Base-by-base conservation (phyloP, 306 rosid genomes). In the Quercus robur region DNA sequence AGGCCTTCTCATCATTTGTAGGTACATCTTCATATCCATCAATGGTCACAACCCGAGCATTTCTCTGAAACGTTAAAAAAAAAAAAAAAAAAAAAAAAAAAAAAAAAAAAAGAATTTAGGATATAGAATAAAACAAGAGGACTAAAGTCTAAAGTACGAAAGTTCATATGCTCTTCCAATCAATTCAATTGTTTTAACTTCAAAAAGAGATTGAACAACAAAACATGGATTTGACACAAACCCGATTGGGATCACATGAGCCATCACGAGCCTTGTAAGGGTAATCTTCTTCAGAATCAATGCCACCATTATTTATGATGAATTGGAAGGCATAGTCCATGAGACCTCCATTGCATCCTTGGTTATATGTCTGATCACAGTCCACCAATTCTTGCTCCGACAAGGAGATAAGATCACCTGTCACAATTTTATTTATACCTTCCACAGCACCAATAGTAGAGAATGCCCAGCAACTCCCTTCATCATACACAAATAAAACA, bases 381-480 rank as follows among this genome's bases (percentile, higher is more conserved):
- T 95, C 98, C 25, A 95, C 98, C 76, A 95, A 78, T 71, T 95
- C 99, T 81, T 95, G 99, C 79, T 95, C 98, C 0, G 98, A 95
- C 10, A 95, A 72, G 41, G 94, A 52, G 74, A 87, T 72, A 4
- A 91, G 70, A 9, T 95, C 89, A 5, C 94, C 92, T 0, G 99
- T 91, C 30, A 87, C 94, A 66, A 93, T 93, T 78, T 91, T 74
- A 59, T 91, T 95, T 56, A 95, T 90, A 25, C 97, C 98, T 86
- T 95, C 98, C 67, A 95, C 98, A 0, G 92, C 97, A 20, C 74
- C 98, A 73, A 95, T 46, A 0, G 98, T 87, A 7, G 99, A 95
- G 85, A 95, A 95, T 12, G 99, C 94, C 99, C 98, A 95, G 67
- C 97, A 95, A 85, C 99, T 95, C 94, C 98, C 99, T 95, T 82